Evolutionary conservation across 163 green algal species (phyloP), one percentile per base, ranked within the genome.

Genomic region (Chloroidium sp.): DNA sequence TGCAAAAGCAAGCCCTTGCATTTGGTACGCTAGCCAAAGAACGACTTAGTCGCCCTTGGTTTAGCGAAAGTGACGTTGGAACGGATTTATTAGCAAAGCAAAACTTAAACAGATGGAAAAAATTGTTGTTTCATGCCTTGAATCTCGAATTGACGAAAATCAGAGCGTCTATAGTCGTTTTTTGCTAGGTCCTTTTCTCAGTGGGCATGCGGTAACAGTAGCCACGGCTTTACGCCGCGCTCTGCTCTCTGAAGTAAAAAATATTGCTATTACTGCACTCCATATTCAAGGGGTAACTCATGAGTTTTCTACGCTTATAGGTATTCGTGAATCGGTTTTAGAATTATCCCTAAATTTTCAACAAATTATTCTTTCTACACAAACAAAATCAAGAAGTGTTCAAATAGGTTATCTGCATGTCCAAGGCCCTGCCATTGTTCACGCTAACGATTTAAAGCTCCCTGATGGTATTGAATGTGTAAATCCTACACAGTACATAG

Each of bases 251-350:
- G 81, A 92, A 82, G 74, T 87, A 81, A 75, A 74, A 76, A 80
- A 82, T 67, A 60, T 90, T 79, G 82, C 83, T 59, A 91, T 91
- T 87, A 85, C 80, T 75, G 77, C 82, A 75, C 79, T 92, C 78
- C 61, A 86, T 83, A 92, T 91, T 82, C 74, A 88, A 69, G 85
- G 81, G 67, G 81, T 83, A 78, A 69, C 61, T 74, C 88, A 92
- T 85, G 87, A 92, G 87, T 91, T 88, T 86, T 86, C 81, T 76
- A 89, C 82, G 74, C 69, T 92, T 85, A 14, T 57, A 69, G 88
- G 85, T 79, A 59, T 90, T 83, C 80, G 83, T 72, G 88, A 92
- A 84, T 88, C 84, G 79, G 81, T 92, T 83, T 87, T 92, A 85
- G 86, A 92, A 83, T 85, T 85, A 81, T 76, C 62, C 79, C 79